Evolutionary conservation across 345 rosid species (phyloP), one percentile per base, ranked within the genome.

Genomic region (Eutrema heterophyllum): DNA sequence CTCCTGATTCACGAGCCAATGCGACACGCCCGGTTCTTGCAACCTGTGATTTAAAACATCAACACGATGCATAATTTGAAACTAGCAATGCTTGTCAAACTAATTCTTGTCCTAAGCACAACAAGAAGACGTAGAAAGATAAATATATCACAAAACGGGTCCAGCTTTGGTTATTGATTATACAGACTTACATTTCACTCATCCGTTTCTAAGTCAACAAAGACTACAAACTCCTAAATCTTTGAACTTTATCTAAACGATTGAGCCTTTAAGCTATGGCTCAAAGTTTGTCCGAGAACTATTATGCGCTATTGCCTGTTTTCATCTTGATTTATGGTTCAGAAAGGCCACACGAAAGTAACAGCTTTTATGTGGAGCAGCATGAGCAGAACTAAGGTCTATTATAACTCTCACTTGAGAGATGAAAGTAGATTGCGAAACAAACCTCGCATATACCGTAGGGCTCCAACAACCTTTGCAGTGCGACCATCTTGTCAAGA

Each of bases 21-120:
- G 97, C 97, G n/a, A 94, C 67, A 46, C 98, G 85, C 32, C 98
- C 98, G 0, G 97, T 89, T 79, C 97, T 79, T 72, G 99, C 99
- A 57, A 95, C 97, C 99, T 91, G 55, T 38, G 43, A 24, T 67
- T 56, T 12, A 67, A 62, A 36, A 38, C 27, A 44, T 74, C 40
- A 56, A 27, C 36, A 41, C 39, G 12, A 49, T 21, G 43, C 45
- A 38, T 16, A 8, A 6, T 18, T 16, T 9, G 2, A 13, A 11
- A 49, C 24, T 55, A 54, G 9, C 40, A 54, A 45, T 45, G 64
- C 56, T 35, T 18, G 30, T 9, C 45, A 62, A 30, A 59, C 30
- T 29, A 15, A 29, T 57, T 67, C 72, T 38, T 38, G 51, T 58
- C 50, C 41, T 18, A 52, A 41, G 56, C 48, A n/a, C 15, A 44